Conservation (phyloP, 2,329 filamentous ascomycete genomes). For the Penicillium sp. region DNA sequence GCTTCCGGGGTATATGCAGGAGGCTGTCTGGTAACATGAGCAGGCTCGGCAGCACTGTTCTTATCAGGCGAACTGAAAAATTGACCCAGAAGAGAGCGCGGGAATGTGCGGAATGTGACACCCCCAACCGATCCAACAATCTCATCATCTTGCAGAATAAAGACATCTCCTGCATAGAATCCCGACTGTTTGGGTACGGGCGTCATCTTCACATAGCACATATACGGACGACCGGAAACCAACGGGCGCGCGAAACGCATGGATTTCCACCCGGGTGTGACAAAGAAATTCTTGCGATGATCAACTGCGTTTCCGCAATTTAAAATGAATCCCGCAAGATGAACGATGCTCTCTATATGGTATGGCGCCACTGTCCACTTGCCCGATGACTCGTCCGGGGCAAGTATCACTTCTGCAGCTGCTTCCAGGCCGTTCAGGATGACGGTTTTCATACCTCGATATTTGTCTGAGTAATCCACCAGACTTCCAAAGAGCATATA, state of each 20-base stretch:
- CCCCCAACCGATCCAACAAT: constrained; percentile 37
- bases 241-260: constrained; percentile 29
- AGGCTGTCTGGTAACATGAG: neutral
- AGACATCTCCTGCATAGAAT: constrained; percentile 42
- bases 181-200: constrained; percentile 19
- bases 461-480: constrained; percentile 30
- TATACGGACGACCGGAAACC: constrained; percentile 28
- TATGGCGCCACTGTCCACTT: constrained; percentile 36
- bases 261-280: constrained; percentile 37
- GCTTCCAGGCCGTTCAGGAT: constrained; percentile 33
- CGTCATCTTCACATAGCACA: constrained; percentile 36
- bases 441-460: constrained; percentile 34
- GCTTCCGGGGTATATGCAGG: neutral
- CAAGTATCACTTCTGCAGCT: constrained; percentile 30
- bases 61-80: constrained; percentile 14
- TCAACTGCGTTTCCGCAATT: constrained; percentile 30
- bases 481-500: constrained; percentile 35
- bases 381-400: constrained; percentile 26
- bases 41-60: neutral
- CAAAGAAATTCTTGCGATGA: constrained; percentile 32
- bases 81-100: constrained; percentile 21
- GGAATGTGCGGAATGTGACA: constrained; percentile 37
- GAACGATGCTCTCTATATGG: constrained; percentile 41
- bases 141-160: constrained; percentile 34
- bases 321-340: constrained; percentile 38